Percentiles rank a stretch among this genome's conserved stretches.
phyloP scores from a whole-genome alignment of 148 eudicot genomes.

The Arctostaphylos glauca region DNA sequence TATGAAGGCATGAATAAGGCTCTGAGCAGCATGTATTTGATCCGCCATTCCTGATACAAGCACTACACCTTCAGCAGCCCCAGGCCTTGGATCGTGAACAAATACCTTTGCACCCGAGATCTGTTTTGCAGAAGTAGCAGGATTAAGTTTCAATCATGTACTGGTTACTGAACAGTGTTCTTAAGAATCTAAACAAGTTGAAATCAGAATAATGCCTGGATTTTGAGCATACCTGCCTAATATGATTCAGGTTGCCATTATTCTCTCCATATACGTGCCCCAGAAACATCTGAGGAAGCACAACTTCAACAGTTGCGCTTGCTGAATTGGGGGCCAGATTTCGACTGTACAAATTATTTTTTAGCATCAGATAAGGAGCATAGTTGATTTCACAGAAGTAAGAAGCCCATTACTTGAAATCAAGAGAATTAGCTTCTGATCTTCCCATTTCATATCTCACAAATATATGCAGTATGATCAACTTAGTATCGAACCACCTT shows the following conservation, averaged over 20 bases:
- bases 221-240: conserved; percentile 38
- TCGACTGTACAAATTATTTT: conserved; percentile 28
- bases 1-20: conserved; percentile 58
- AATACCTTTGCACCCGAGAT: conserved; percentile 52
- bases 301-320: conserved; percentile 39
- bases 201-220: background rate
- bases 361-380: conserved; percentile 10
- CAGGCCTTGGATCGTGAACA: conserved; percentile 43
- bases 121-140: conserved; percentile 21
- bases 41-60: conserved; percentile 42
- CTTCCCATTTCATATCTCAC: background rate
- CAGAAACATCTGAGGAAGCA: conserved; percentile 38
- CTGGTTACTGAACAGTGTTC: background rate
- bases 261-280: conserved; percentile 53
- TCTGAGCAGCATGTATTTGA: conserved; percentile 46
- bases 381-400: background rate
- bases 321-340: conserved; percentile 16
- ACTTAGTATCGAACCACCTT: background rate
- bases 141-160: background rate
- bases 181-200: background rate
- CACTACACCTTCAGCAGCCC: conserved; percentile 40
- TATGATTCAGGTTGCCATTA: conserved; percentile 38
- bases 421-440: background rate
- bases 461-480: background rate
- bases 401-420: background rate